Evolutionary conservation across 495 filamentous ascomycete genomes (phyloP), one percentile per base, ranked within the genome.

Genomic region (Diplogelasinospora grovesii): DNA sequence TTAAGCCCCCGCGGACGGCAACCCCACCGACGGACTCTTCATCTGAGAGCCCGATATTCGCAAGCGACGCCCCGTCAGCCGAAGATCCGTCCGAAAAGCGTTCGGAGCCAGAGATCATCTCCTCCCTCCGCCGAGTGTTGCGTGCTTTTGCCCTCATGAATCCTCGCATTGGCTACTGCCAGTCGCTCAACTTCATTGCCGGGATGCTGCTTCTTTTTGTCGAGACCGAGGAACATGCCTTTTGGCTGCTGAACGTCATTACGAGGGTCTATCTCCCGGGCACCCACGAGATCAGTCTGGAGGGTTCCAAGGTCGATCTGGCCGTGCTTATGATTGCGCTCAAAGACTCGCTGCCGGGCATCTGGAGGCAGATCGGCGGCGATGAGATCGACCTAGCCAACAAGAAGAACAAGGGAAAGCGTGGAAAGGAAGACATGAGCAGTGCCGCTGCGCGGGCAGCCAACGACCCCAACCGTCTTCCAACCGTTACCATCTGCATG

Each of bases 121-220:
- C 76, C 30, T 78, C 87, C 0, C 74, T 98, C 2, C 81, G 92
- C 14, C 79, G 86, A 18, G 87, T 97, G 7, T 74, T 98, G 24
- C 81, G 84, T 50, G 87, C 90, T 7, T 97, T 95, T 59, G 81
- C 92, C 5, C 73, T 94, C 20, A 82, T 94, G 63, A 89, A 86
- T 43, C 89, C 92, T 2, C 72, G 76, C 41, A 86, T 95, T 50
- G 92, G 92, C 14, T 98, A 98, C 56, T 97, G 92, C 42, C 92
- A 98, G 54, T 94, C 86, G 8, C 77, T 98, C 8, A 98, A 98
- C 62, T 98, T 98, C 63, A 74, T 98, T 40, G 87, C 90, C n/a
- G 92, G 89, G 9, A 73, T 96, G 36, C 73, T 98, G n/a, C 79
- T 98, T 6, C 75, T 98, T 0, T 96, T 98, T 58, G 78, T 97